Base-by-base conservation (phyloP, 768 basidiomycete species). In the Boletus rubescentipes region DNA sequence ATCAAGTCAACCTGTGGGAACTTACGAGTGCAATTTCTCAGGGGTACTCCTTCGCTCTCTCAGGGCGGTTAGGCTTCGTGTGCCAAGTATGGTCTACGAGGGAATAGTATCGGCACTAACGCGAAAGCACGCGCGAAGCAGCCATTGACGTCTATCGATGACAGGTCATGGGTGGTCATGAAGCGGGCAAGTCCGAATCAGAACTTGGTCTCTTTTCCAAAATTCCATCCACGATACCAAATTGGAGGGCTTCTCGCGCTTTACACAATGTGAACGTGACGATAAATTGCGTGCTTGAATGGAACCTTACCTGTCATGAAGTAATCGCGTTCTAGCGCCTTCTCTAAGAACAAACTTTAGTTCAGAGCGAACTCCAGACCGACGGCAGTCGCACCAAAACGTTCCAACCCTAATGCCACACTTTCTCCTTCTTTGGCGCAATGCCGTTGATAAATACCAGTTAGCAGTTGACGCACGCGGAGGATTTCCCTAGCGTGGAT, bases 401-500 rank as follows among this genome's bases (percentile, higher is more conserved):
- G 84, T 65, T 78, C 75, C 61, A 90, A 62, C 21, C 87, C 90
- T 45, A 77, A 79, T 48, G 77, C 81, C 51, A 80, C 74, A 52
- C 68, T 77, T 74, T 97, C 93, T 30, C 77, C 83, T 44, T 77
- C 74, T 60, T 77, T 81, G 16, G 73, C 79, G 71, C 95, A 97
- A 67, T 98, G 95, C 59, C 78, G 79, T 67, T 91, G 90, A 76
- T 97, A 97, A 66, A 97, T 93, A 46, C 81, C 78, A 18, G 95
- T 97, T 49, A 98, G 76, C 5, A 87, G 70, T 56, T 89, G 82
- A 40, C 95, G 81, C 57, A 95, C 87, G 38, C 94, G 86, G 26
- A 98, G 79, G 64, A 98, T 98, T 73, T 98, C 94, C 69, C 89
- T 91, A 4, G 96, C 96, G 67, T 96, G 93, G 57, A 96, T 95